phyloP scores from a whole-genome alignment of 1,284 basidiomycete species.

The Ustilago bromivora region DNA sequence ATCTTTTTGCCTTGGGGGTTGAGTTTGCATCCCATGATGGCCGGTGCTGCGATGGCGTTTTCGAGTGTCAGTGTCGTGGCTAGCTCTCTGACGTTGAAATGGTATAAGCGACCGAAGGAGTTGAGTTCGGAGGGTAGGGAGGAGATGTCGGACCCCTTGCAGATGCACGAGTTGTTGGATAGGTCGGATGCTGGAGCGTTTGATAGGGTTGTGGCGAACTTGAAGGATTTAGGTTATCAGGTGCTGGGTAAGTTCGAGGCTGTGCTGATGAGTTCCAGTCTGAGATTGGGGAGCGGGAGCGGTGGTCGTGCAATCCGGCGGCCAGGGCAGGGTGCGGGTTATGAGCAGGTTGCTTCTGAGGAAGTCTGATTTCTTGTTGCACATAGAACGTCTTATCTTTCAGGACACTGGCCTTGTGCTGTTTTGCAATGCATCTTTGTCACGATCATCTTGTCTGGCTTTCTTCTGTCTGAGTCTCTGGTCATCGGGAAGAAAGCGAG shows the following conservation, averaged over 20 bases:
- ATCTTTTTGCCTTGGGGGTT: constrained; percentile 90
- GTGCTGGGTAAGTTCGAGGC: constrained; percentile 44
- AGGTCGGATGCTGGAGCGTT: constrained; percentile 45
- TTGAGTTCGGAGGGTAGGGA: constrained; percentile 12
- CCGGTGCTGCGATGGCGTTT: constrained; percentile 97
- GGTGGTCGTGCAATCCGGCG: neutral
- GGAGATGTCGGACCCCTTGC: constrained; percentile 16
- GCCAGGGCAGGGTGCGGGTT: constrained; percentile 18
- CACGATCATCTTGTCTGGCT: neutral
- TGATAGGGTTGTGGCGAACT: constrained; percentile 41
- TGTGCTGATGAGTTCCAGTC: constrained; percentile 12
- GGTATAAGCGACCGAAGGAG: constrained; percentile 68
- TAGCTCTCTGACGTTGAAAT: constrained; percentile 84
- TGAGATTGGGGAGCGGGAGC: constrained; percentile 19
- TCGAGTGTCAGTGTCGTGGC: constrained; percentile 95
- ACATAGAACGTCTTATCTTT: neutral
- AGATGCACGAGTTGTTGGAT: constrained; percentile 36
- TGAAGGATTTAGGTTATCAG: constrained; percentile 50
- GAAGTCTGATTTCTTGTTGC: constrained; percentile 10
- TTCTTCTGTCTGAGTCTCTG: neutral
- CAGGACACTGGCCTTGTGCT: neutral
- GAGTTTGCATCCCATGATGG: constrained; percentile 97
- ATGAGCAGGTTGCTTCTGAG: constrained; percentile 43
- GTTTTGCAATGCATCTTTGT: constrained; percentile 13
- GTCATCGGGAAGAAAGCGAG: neutral